Conservation (phyloP, 2,329 filamentous ascomycete genomes). For the Fusarium xylarioides region DNA sequence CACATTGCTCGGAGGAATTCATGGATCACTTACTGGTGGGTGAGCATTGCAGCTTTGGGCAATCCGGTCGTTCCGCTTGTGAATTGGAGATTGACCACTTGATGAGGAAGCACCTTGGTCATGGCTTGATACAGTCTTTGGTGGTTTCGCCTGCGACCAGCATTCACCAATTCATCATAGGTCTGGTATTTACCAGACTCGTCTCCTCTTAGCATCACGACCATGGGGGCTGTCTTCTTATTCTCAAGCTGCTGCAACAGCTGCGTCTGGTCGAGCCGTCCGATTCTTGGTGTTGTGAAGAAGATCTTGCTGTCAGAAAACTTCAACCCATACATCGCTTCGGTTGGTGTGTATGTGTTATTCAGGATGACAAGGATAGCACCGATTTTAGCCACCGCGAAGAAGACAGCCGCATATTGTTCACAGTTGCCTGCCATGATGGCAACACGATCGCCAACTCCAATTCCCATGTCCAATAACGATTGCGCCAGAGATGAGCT, state of each 20-base stretch:
- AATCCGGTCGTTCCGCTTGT: constrained; percentile 78
- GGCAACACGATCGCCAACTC: constrained; percentile 74
- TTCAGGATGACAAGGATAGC: constrained; percentile 80
- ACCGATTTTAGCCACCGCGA: constrained; percentile 73
- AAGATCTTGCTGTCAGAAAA: constrained; percentile 78
- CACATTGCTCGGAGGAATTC: not conserved
- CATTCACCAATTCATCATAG: constrained; percentile 66
- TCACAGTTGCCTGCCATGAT: constrained; percentile 83
- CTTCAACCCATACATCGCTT: constrained; percentile 75
- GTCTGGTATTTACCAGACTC: constrained; percentile 61
- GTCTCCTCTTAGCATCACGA: constrained; percentile 69
- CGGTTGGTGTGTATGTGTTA: constrained; percentile 80
- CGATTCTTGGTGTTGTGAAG: constrained; percentile 76
- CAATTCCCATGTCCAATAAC: constrained; percentile 72
- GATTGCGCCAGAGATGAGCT: constrained; percentile 70
- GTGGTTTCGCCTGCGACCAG: constrained; percentile 59
- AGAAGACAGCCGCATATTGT: constrained; percentile 82
- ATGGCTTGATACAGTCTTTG: constrained; percentile 63
- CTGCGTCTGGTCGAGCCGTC: constrained; percentile 68
- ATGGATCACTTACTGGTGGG: constrained; percentile 64
- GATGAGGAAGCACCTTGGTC: constrained; percentile 66
- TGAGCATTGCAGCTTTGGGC: constrained; percentile 79
- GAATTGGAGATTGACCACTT: constrained; percentile 79
- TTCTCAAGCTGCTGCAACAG: constrained; percentile 65
- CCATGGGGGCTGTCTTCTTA: constrained; percentile 56